phyloP scores from a whole-genome alignment of 2,329 filamentous ascomycete genomes.

The Thelonectria discophora region DNA sequence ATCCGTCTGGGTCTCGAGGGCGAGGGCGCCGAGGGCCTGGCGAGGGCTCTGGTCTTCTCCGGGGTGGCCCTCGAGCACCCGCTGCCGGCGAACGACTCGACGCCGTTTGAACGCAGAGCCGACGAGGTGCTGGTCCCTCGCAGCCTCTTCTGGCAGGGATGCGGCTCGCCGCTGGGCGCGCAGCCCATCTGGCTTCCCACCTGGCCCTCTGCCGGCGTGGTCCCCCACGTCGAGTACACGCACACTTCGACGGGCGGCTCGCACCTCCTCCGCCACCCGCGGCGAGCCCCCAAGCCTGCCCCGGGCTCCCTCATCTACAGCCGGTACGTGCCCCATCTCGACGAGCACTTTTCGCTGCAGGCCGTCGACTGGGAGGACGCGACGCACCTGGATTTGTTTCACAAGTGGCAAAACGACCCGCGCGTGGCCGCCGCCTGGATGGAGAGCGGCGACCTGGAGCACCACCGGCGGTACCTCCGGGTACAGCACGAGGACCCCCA shows the following conservation, averaged over 20 bases:
- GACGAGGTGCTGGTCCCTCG: slow-evolving; percentile 54
- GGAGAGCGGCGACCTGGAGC: slow-evolving; percentile 75
- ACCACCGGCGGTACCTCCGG: slow-evolving; percentile 75
- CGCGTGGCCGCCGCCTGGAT: slow-evolving; percentile 81
- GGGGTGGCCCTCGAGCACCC: slow-evolving; percentile 55
- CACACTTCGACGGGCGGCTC: slow-evolving; percentile 44
- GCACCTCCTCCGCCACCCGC: slow-evolving; percentile 65
- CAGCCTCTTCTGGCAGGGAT: slow-evolving; percentile 72
- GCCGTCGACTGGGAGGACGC: slow-evolving; percentile 70
- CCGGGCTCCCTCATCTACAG: slow-evolving; percentile 76
- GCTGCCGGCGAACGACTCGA: slow-evolving; percentile 45
- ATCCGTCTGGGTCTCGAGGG: slow-evolving; percentile 38
- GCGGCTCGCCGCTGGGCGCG: slow-evolving; percentile 69
- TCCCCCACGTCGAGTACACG: slow-evolving; percentile 49
- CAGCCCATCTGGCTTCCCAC: slow-evolving; percentile 66
- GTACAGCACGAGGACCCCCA: slow-evolving; percentile 74
- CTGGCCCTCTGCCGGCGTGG: slow-evolving; percentile 46
- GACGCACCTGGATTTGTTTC: slow-evolving; percentile 72
- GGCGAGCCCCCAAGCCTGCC: slow-evolving; percentile 72
- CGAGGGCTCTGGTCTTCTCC: slow-evolving; percentile 49
- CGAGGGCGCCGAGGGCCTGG: slow-evolving; percentile 26
- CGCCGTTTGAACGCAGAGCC: slow-evolving; percentile 34
- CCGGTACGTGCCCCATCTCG: slow-evolving; percentile 76
- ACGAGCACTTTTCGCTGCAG: slow-evolving; percentile 77
- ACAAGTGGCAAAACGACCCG: slow-evolving; percentile 82